Evolutionary conservation across 257 asterid genomes (phyloP), one percentile per base, ranked within the genome.

Genomic region (Euphrasia confusa): DNA sequence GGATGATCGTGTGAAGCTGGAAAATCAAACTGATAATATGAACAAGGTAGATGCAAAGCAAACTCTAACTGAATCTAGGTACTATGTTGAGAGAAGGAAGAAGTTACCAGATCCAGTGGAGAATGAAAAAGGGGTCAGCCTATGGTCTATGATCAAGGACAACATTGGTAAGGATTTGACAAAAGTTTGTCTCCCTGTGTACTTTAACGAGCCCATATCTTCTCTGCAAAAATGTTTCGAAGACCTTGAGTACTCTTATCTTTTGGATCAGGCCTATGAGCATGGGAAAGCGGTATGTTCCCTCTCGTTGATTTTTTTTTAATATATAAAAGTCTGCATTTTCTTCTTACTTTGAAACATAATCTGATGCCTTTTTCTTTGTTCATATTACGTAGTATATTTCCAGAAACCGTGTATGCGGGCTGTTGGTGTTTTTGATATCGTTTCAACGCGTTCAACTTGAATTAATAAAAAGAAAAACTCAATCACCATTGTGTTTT

Each of bases 131-230:
- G 93, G 81, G 49, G 90, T 84, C 48, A 89, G 98, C 75, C 81
- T 92, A 54, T 92, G 98, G 98, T 84, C 98, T 67, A 83, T 89
- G 84, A 88, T 92, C 78, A 91, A 91, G 77, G 98, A 88, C 74
- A 91, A 88, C 79, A 92, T 91, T 13, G 98, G 98, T 42, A 91
- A 91, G 76, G 98, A 91, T 75, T 79, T 91, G 70, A 82, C 95
- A 9, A 75, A 89, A 68, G 96, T 91, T 47, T 91, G 98, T 72
- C 89, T 91, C 28, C 98, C 98, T 14, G 98, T 91, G 54, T 91
- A 81, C 75, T 91, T 91, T 68, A 91, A 91, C 15, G 98, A 91
- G 81, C 98, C 98, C 4, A 65, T 88, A 45, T 91, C 98, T 10
- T 80, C 98, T 53, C 79, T 91, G 71, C 98, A 91, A 67, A 91